phyloP scores from a whole-genome alignment of 169 alveolate species.

The Toxoplasma gondii region DNA sequence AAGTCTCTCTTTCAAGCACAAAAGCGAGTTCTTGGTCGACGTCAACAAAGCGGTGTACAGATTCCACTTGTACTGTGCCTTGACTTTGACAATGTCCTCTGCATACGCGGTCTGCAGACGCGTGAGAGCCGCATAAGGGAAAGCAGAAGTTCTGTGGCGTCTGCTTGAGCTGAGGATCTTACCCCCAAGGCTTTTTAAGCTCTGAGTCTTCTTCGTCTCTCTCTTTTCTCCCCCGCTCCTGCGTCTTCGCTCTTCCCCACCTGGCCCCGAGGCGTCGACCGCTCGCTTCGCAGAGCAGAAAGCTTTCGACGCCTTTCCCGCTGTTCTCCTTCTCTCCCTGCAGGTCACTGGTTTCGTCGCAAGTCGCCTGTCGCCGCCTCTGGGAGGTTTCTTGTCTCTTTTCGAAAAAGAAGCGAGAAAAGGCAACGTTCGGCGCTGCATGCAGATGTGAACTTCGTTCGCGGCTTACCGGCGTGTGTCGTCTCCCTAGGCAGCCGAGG shows the following conservation, averaged over 20 bases:
- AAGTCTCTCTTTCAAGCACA: constrained; percentile 89
- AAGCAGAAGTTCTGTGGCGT: not conserved
- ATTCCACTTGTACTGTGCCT: constrained; percentile 93
- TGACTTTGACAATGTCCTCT: constrained; percentile 88
- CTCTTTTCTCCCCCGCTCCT: too few relatives aligned
- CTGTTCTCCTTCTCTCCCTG: too few relatives aligned
- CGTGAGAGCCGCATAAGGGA: not conserved
- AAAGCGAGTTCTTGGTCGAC: constrained; percentile 91
- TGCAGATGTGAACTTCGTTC: not conserved
- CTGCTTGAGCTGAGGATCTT: not conserved
- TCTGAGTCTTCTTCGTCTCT: too few relatives aligned
- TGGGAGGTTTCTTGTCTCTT: too few relatives aligned
- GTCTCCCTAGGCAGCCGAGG: constrained; percentile 87
- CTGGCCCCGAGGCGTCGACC: too few relatives aligned
- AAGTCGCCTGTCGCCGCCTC: too few relatives aligned
- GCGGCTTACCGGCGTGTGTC: constrained; percentile 76
- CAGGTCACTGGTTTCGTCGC: too few relatives aligned
- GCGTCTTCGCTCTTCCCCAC: too few relatives aligned
- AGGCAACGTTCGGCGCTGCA: not conserved
- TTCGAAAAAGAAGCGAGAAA: too few relatives aligned
- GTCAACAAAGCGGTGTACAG: constrained; percentile 93
- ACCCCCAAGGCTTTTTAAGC: too few relatives aligned
- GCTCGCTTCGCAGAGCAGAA: too few relatives aligned
- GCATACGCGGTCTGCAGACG: constrained; percentile 73
- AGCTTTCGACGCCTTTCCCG: too few relatives aligned